Percentiles rank a stretch among this genome's conserved stretches.
phyloP scores from a whole-genome alignment of 1,139 yeast genomes.

The Suhomyces wounanorum region DNA sequence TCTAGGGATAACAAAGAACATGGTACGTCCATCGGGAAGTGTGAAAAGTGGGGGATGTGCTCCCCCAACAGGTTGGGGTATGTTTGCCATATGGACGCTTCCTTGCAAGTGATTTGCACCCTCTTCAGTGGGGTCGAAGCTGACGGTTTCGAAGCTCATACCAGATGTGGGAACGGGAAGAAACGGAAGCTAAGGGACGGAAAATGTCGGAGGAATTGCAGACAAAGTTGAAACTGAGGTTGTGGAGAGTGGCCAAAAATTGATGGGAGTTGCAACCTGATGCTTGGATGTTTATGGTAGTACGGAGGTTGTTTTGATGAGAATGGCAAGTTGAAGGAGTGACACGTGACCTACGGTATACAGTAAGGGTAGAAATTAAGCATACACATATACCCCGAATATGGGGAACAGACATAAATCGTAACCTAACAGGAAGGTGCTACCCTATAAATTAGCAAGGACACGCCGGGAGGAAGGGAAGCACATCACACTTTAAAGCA shows the following conservation, averaged over 20 bases:
- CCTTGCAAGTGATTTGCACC: conserved; percentile 2
- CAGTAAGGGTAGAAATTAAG: neutral
- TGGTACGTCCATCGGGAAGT: conserved; percentile 16
- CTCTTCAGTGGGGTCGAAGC: conserved; percentile 12
- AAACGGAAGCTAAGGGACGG: neutral
- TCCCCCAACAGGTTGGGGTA: neutral
- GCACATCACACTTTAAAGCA: conserved; percentile 19
- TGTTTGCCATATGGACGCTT: neutral
- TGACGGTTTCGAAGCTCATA: conserved; percentile 16
- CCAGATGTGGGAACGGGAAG: neutral
- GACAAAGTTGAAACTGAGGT: neutral
- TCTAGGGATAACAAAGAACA: conserved; percentile 27
- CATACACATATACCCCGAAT: neutral
- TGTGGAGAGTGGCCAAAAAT: neutral
- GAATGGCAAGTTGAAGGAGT: neutral
- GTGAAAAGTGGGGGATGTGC: conserved; percentile 11
- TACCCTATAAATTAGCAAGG: conserved; percentile 1
- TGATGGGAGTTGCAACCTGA: conserved; percentile 9
- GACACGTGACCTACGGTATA: conserved; percentile 1
- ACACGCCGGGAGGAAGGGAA: neutral
- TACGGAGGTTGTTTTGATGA: conserved; percentile 14
- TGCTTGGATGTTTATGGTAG: conserved; percentile 15
- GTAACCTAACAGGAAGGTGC: conserved; percentile 1
- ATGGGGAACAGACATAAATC: conserved; percentile 2
- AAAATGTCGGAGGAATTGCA: conserved; percentile 1